phyloP scores from a whole-genome alignment of 208 protist genomes.

The Naegleria lovaniensis region DNA sequence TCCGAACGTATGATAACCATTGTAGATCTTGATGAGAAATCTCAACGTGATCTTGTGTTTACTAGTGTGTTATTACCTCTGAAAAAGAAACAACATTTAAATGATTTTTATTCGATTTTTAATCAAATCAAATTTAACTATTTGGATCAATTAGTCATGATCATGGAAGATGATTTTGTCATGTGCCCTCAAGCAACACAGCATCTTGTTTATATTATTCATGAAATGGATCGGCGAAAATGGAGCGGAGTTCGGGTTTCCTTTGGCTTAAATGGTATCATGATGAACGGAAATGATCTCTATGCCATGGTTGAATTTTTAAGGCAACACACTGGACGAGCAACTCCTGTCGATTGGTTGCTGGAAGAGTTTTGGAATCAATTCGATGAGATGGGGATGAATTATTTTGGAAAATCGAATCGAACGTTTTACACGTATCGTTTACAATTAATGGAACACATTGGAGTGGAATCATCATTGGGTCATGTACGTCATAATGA shows the following conservation, averaged over 20 bases:
- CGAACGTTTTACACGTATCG: not conserved
- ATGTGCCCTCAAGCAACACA: not conserved
- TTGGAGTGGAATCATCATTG: not conserved
- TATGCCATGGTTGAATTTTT: not conserved
- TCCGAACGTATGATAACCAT: not conserved
- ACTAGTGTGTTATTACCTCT: not conserved
- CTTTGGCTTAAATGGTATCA: not conserved
- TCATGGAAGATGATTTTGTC: not conserved
- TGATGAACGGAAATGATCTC: not conserved
- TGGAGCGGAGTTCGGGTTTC: not conserved
- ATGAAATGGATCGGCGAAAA: not conserved
- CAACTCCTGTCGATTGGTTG: not conserved
- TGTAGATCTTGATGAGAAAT: no score
- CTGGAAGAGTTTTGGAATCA: not conserved
- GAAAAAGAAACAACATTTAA: conserved; percentile 1
- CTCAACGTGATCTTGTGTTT: not conserved
- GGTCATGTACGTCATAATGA: not conserved
- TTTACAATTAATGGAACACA: not conserved
- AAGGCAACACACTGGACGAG: not conserved
- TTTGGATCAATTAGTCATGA: not conserved
- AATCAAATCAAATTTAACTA: not conserved
- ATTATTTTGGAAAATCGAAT: not conserved
- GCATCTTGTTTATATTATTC: not conserved
- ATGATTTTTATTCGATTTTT: not conserved
- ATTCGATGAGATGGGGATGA: not conserved